phyloP scores from a whole-genome alignment of 148 eudicot genomes.

The Rhododendron griersonianum region DNA sequence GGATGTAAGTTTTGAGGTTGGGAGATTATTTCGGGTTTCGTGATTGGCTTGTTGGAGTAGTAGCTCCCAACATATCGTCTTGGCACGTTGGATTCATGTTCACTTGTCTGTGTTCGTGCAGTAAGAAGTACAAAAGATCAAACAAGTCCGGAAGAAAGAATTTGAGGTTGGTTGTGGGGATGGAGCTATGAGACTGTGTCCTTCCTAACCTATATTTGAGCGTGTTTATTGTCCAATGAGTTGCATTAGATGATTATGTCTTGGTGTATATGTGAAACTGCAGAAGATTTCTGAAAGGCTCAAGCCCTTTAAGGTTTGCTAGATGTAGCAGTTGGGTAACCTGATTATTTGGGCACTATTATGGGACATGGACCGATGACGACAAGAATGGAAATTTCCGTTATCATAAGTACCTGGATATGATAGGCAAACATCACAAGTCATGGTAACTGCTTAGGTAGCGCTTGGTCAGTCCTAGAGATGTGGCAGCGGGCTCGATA shows the following conservation, averaged over 20 bases:
- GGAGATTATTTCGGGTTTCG: not conserved
- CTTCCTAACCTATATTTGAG: not conserved
- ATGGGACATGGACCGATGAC: not conserved
- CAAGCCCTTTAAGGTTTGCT: not conserved
- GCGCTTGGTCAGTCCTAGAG: not conserved
- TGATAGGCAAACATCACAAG: not conserved
- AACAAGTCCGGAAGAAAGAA: not conserved
- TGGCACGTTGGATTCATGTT: not conserved
- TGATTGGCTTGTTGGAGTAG: not conserved
- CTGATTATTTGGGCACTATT: not conserved
- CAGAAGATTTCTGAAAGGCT: not conserved
- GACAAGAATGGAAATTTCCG: not conserved
- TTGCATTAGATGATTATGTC: not conserved
- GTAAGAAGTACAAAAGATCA: not conserved
- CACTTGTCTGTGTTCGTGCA: not conserved
- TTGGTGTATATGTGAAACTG: not conserved
- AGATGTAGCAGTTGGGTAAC: not conserved
- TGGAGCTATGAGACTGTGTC: not conserved
- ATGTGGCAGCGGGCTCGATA: not conserved
- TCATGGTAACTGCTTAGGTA: not conserved
- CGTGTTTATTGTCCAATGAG: not conserved
- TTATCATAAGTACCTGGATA: not conserved
- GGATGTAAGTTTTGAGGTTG: not conserved
- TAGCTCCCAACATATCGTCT: not conserved
- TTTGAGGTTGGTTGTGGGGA: not conserved